Base-by-base conservation (phyloP, 495 filamentous ascomycete species). In the Talaromyces ruber region DNA sequence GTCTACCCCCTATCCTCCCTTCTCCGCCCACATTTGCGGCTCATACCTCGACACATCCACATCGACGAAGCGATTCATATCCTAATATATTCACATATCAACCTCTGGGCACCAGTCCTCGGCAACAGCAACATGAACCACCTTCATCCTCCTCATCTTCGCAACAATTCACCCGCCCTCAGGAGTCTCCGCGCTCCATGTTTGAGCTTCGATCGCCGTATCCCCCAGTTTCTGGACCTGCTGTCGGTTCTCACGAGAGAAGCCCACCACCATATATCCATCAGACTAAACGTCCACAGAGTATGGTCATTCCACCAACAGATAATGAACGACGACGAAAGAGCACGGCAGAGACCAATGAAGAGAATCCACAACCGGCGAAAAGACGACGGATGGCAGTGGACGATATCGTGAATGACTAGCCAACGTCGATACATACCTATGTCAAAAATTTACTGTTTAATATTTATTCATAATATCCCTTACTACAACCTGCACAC, bases 331-430 rank as follows among this genome's bases (percentile, higher is more conserved):
- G n/a, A 11, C 59, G 59, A 34, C 59, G 59, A 62, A 45, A 30
- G 30, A 57, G 61, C n/a, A 24, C 32, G 39, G 61, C n/a, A 5
- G 22, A 21, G n/a, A 54, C 58, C 16, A 16, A 22, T 11, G 61
- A 63, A 22, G 61, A 63, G 34, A 63, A 58, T n/a, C 53, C 64
- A 83, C 71, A 91, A 82, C 54, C 91, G 79, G 14, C 90, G 84
- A 66, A 92, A 82, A 68, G 95, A 79, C 76, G 81, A 86, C 65
- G 87, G 80, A 68, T 88, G 92, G 64, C 77, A 14, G 56, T 80
- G 57, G 74, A 80, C 61, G 76, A 80, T 51, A 80, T 80, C 70
- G 77, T 80, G 16, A 80, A 80, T 50, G 76, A 72, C 25, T 80
- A 64, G 66, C n/a, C 43, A n/a, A 21, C 21, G 43, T 21, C n/a